A percentile compares a stretch with the other conserved stretches of the same genome.
Conservation (phyloP, 768 basidiomycete genomes). For the Amanita rubescens region DNA sequence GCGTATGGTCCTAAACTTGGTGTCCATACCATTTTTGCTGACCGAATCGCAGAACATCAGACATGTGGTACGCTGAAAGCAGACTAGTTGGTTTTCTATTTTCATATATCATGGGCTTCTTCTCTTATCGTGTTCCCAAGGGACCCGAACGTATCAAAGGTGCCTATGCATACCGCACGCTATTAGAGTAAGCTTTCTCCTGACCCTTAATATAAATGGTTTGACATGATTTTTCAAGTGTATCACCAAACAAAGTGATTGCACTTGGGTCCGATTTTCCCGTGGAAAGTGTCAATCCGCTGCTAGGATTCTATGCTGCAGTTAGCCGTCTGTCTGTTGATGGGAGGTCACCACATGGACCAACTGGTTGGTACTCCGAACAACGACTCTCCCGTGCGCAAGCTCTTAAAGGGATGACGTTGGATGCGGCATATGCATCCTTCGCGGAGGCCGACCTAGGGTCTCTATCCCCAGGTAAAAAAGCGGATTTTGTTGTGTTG, state of each 20-base stretch:
- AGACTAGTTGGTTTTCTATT: constrained; percentile 46
- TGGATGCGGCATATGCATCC: constrained; percentile 83
- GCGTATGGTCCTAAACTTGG: constrained; percentile 40
- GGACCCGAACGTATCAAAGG: constrained; percentile 77
- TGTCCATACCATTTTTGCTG: not conserved
- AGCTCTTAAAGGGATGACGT: constrained; percentile 86
- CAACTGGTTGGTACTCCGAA: constrained; percentile 72
- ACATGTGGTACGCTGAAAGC: constrained; percentile 88
- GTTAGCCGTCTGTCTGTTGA: constrained; percentile 61
- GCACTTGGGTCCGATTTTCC: constrained; percentile 94
- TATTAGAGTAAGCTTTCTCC: constrained; percentile 47
- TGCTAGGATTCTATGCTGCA: constrained; percentile 87
- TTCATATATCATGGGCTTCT: not conserved
- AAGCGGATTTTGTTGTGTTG: constrained; percentile 83
- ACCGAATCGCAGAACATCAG: constrained; percentile 55
- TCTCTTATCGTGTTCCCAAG: constrained; percentile 25
- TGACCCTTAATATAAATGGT: not conserved
- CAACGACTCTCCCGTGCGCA: constrained; percentile 75
- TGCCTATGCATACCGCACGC: constrained; percentile 83
- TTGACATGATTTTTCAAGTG: not conserved
- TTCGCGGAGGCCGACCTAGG: constrained; percentile 70
- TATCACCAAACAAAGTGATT: constrained; percentile 46
- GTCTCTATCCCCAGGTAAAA: constrained; percentile 67
- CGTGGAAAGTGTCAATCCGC: constrained; percentile 83
- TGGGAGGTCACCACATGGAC: constrained; percentile 78